Base-by-base conservation (phyloP, 768 basidiomycete genomes). In the Zangia roseola region DNA sequence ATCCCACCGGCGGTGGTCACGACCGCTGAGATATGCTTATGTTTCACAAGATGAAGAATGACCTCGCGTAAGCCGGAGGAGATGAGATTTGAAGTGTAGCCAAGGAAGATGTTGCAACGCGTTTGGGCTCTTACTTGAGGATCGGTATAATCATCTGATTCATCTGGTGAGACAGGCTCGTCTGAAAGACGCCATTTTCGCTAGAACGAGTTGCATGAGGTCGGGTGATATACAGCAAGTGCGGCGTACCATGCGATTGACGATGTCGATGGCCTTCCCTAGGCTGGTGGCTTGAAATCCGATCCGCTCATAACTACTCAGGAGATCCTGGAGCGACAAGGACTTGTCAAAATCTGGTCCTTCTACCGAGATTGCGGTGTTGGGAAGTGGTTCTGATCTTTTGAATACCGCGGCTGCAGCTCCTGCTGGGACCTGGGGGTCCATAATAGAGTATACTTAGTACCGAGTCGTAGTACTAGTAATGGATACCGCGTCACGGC, bases 1-100 rank as follows among this genome's bases (percentile, higher is more conserved):
- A 99, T 88, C 8, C 97, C 97, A 7, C 97, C 97, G 5, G 97
- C 97, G 1, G 97, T 99, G 3, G 97, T 99, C 21, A 98, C 97
- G 52, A 99, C 76, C 19, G 84, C 88, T 19, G 85, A 77, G 49
- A 99, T 81, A 59, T 97, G 89, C 54, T 84, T 87, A 73, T 98
- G 85, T 68, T 97, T 94, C 26, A 93, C 94, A 34, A 99, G 85
- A 69, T 94, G 83, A 20, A 87, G 76, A 56, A 99, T 88, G 39
- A 97, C 75, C 70, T 99, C 97, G 30, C 97, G 84, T 35, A 99
- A 74, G 10, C 97, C 97, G 9, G 97, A 98, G 2, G 97, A 98
- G 62, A 99, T 95, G 38, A 99, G 81, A 71, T 99, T 99, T 41
- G 94, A 98, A 10, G 97, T 99, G 71, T 97, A 99, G 33, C 97